A percentile compares a stretch with the other conserved stretches of the same genome.
phyloP scores from a whole-genome alignment of 192 early-diverging fungal species.

The Radiomyces spectabilis region DNA sequence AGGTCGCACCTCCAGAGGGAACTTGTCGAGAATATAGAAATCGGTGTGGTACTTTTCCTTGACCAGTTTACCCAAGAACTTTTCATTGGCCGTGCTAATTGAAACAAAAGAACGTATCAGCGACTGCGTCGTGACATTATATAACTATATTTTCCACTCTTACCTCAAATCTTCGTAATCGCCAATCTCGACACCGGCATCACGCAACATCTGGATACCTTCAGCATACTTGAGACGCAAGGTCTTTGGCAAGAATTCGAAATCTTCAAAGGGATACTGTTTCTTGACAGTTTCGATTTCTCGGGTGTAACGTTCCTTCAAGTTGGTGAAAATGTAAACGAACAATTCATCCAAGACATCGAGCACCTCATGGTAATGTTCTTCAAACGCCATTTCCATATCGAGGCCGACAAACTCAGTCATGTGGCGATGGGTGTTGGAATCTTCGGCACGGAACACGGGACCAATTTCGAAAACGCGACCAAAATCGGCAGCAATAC shows the following conservation, averaged over 20 bases:
- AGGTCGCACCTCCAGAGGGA: constrained; percentile 90
- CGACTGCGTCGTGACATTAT: too few relatives aligned
- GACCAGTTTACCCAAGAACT: constrained; percentile 78
- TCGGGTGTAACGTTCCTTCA: constrained; percentile 70
- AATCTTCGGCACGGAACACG: constrained; percentile 98
- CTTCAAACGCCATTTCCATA: constrained; percentile 98
- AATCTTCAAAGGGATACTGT: constrained; percentile 91
- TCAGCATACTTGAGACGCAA: constrained; percentile 83
- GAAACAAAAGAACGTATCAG: constrained; percentile 4
- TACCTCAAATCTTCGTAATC: constrained; percentile 89
- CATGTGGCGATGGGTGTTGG: constrained; percentile 97
- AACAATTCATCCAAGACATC: constrained; percentile 91
- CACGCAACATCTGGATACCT: constrained; percentile 81
- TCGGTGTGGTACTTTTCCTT: constrained; percentile 93
- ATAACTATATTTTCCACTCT: neutral
- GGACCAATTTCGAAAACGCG: constrained; percentile 96
- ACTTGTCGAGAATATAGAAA: constrained; percentile 99
- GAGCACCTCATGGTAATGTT: constrained; percentile 98
- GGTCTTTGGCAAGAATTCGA: constrained; percentile 78
- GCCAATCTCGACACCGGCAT: constrained; percentile 80
- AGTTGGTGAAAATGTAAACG: constrained; percentile 83
- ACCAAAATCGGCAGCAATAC: constrained; percentile 93
- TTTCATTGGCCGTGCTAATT: constrained; percentile 75
- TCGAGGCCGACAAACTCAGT: constrained; percentile 98
- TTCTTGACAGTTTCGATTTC: constrained; percentile 82